These are phyloP conservation scores for Metarhizium humberi DNA, from an alignment of 2,329 filamentous ascomycete species.

Conservation along the genomic window DNA sequence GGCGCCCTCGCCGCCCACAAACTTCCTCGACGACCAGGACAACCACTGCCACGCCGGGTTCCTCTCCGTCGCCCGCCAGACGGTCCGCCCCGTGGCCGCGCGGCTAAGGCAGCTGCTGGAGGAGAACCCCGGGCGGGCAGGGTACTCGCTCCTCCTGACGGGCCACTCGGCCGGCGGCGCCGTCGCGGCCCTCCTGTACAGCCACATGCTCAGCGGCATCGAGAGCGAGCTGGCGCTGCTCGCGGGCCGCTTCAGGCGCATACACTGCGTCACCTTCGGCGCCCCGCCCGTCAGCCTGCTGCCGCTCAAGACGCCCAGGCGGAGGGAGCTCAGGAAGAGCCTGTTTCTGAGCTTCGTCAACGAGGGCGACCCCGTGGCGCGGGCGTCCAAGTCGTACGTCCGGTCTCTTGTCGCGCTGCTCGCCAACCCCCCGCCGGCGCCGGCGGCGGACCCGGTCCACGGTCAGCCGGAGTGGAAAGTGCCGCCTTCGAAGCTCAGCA, in stretches of 20 bases:
- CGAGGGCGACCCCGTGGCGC: constrained; percentile 72
- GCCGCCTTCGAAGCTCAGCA: constrained; percentile 56
- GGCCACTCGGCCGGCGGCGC: constrained; percentile 83
- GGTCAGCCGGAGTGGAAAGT: constrained; percentile 49
- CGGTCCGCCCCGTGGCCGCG: constrained; percentile 63
- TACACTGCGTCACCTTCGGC: constrained; percentile 84
- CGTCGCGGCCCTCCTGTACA: constrained; percentile 69
- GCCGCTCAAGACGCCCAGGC: constrained; percentile 52
- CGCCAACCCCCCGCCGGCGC: constrained; percentile 44
- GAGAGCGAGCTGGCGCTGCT: constrained; percentile 61
- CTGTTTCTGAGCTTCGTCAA: constrained; percentile 76
- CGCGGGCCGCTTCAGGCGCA: constrained; percentile 61
- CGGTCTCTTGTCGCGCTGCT: constrained; percentile 64
- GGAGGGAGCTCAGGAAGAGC: constrained; percentile 46
- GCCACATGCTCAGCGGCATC: constrained; percentile 64
- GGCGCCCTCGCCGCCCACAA: constrained; percentile 52
- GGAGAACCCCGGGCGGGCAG: constrained; percentile 58
- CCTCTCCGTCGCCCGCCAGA: constrained; percentile 62
- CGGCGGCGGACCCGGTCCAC: background rate
- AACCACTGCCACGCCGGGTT: constrained; percentile 80
- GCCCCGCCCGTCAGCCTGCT: constrained; percentile 67
- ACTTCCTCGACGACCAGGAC: constrained; percentile 67
- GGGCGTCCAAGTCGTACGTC: constrained; percentile 71
- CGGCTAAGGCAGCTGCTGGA: constrained; percentile 60
- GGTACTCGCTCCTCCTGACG: constrained; percentile 69